Evolutionary conservation across 1,284 basidiomycete genomes (phyloP), one percentile per base, ranked within the genome.

Genomic region (Moesziomyces antarcticus): DNA sequence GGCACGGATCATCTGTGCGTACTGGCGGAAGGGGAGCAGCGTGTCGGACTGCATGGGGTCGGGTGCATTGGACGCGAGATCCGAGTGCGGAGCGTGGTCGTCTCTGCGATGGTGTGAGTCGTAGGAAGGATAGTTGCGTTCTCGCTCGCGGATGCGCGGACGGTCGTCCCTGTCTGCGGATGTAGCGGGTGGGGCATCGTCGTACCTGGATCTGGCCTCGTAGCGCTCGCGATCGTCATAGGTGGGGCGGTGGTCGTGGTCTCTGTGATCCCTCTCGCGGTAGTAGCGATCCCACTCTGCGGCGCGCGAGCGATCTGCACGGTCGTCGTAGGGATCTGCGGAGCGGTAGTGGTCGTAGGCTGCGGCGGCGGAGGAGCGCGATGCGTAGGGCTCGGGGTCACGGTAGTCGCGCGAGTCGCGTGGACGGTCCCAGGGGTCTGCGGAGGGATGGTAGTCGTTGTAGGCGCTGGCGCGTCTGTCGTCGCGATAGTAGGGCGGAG

Each of bases 41-140:
- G 67, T 53, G 40, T 69, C 71, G 41, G 63, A 74, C 50, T 78
- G 71, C 57, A 76, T 65, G 35, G 73, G 73, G 27, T 78, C 76
- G 5, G 58, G 65, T 3, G 55, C 57, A 3, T 25, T 56, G n/a
- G 50, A 35, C 14, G 27, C 20, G 7, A 56, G 30, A 21, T 64
- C 67, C 4, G 50, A 46, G 16, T 20, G 24, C 46, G 45, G 44
- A 35, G 54, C 18, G 14, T 50, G 47, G 4, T 62, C 65, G 9
- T 57, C 56, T 44, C 65, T 56, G 50, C 71, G 65, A 40, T 64
- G 56, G 27, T 60, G 55, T 9, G 57, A 21, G 21, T 75, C 63
- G 35, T 71, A 61, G 7, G 52, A 30, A 14, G 60, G 53, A 30
- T 61, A 61, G 33, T 24, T 16, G 20, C 58, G 54, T 21, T 72